phyloP scores from a whole-genome alignment of 1,139 yeast genomes.

The Magnusiomyces magnusii region DNA sequence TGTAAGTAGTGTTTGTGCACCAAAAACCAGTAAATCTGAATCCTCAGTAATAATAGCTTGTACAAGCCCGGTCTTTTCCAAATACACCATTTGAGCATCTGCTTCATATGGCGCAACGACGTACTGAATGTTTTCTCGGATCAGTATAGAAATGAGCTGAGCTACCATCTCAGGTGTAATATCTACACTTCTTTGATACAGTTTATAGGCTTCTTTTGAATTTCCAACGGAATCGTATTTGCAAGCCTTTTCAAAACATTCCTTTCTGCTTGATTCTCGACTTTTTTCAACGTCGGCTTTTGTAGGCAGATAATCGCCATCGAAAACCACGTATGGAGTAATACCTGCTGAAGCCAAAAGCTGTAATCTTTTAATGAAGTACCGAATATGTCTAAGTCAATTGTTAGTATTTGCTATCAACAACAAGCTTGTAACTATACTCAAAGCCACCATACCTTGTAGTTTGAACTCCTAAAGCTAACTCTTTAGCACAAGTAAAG shows the following conservation, averaged over 20 bases:
- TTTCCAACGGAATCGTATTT: constrained; percentile 47
- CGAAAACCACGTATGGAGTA: constrained; percentile 84
- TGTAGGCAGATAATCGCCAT: constrained; percentile 81
- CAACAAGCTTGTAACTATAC: not conserved
- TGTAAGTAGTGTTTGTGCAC: constrained; percentile 68
- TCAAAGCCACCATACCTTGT: constrained; percentile 38
- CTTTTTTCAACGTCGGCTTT: constrained; percentile 68
- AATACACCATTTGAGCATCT: constrained; percentile 90
- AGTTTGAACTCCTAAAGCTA: constrained; percentile 68
- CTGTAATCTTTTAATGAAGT: constrained; percentile 50
- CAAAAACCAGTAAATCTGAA: constrained; percentile 86
- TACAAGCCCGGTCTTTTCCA: constrained; percentile 67
- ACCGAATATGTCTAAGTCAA: constrained; percentile 36
- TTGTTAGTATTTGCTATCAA: not conserved
- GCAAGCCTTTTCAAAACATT: constrained; percentile 39
- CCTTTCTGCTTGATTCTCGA: constrained; percentile 46
- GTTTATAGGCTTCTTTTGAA: constrained; percentile 52
- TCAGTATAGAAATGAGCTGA: constrained; percentile 64
- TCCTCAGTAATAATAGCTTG: constrained; percentile 92
- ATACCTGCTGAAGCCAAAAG: constrained; percentile 63
- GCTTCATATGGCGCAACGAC: constrained; percentile 99
- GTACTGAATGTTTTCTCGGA: constrained; percentile 50
- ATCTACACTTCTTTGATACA: constrained; percentile 71
- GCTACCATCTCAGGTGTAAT: constrained; percentile 92
- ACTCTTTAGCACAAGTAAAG: constrained; percentile 74